Percentiles rank a stretch among this genome's conserved stretches.
Evolutionary conservation across 2,329 filamentous ascomycete genomes (phyloP).

Genomic region (Thelonectria discophora): DNA sequence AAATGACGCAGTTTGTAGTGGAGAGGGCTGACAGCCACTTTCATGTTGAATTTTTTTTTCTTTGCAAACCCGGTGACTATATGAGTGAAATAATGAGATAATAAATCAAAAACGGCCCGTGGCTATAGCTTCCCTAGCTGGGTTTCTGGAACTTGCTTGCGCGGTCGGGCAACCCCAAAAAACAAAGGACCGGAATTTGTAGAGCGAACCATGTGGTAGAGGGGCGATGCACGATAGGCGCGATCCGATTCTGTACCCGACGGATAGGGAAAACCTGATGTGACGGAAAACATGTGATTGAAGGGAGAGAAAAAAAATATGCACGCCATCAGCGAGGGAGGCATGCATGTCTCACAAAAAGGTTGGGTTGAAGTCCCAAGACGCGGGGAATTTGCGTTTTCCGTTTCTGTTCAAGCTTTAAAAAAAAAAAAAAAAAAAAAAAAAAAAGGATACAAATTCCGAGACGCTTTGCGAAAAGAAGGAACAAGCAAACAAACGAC

Average conservation of each 20-base stretch:
- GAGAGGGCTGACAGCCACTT: slow-evolving; percentile 28
- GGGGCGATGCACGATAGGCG: slow-evolving; percentile 4
- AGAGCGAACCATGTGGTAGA: slow-evolving; percentile 4
- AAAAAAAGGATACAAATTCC: neutral
- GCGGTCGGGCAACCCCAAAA: too few species aligned
- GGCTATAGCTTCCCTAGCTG: too few species aligned
- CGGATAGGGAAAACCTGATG: neutral
- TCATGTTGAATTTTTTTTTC: slow-evolving; percentile 20
- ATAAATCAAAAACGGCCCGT: too few species aligned
- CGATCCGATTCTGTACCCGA: neutral
- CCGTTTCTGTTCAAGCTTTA: neutral
- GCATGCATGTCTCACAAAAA: too few species aligned
- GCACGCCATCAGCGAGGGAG: too few species aligned
- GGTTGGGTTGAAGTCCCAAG: too few species aligned
- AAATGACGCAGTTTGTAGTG: slow-evolving; percentile 26
- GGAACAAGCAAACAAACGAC: too few species aligned
- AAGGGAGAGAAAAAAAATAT: neutral
- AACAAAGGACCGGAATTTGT: slow-evolving; percentile 2
- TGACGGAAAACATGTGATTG: neutral
- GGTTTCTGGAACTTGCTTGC: neutral
- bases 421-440: too few species aligned
- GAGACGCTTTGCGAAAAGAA: neutral
- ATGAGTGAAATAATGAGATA: too few species aligned
- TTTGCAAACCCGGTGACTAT: too few species aligned
- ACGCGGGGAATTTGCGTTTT: too few species aligned